A percentile compares a stretch with the other conserved stretches of the same genome.
Conservation (phyloP, 73 alveolate genomes). For the Uronychia binucleata region DNA sequence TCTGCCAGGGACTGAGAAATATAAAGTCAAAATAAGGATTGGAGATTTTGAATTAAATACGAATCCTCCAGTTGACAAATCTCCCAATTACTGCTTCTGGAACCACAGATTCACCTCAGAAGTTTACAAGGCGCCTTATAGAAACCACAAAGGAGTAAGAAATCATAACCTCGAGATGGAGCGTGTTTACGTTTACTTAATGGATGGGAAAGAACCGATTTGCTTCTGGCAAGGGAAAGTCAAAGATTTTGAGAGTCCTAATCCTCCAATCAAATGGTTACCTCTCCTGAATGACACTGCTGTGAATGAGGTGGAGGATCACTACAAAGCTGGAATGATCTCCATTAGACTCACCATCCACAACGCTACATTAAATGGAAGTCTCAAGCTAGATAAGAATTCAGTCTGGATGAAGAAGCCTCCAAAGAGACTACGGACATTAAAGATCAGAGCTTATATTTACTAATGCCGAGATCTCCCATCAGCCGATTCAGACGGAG, state of each 20-base stretch:
- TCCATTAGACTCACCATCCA: constrained; percentile 50
- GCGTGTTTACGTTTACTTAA: constrained; percentile 53
- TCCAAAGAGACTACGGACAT: constrained; percentile 29
- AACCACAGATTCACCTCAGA: constrained; percentile 38
- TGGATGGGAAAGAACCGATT: constrained; percentile 55
- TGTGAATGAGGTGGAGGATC: constrained; percentile 32
- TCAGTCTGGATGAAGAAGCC: constrained; percentile 31
- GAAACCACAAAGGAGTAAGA: constrained; percentile 2
- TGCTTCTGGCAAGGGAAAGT: constrained; percentile 54
- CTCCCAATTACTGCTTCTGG: constrained; percentile 63
- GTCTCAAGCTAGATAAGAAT: constrained; percentile 2
- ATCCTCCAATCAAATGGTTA: constrained; percentile 53
- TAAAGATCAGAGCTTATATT: constrained; percentile 60
- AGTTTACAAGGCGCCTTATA: constrained; percentile 20
- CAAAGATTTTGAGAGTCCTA: constrained; percentile 42
- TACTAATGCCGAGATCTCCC: constrained; percentile 91
- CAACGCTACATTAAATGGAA: constrained; percentile 13
- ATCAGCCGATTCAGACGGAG: constrained; percentile 89
- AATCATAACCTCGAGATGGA: constrained; percentile 36
- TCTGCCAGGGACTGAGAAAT: constrained; percentile 47
- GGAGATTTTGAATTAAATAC: constrained; percentile 27
- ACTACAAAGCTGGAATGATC: constrained; percentile 62
- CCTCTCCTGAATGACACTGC: constrained; percentile 49
- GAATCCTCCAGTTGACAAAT: not conserved
- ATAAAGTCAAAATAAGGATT: constrained; percentile 37